Evolutionary conservation across 129 eudicot genomes (phyloP), one percentile per base, ranked within the genome.

Genomic region (Solidago caesia): DNA sequence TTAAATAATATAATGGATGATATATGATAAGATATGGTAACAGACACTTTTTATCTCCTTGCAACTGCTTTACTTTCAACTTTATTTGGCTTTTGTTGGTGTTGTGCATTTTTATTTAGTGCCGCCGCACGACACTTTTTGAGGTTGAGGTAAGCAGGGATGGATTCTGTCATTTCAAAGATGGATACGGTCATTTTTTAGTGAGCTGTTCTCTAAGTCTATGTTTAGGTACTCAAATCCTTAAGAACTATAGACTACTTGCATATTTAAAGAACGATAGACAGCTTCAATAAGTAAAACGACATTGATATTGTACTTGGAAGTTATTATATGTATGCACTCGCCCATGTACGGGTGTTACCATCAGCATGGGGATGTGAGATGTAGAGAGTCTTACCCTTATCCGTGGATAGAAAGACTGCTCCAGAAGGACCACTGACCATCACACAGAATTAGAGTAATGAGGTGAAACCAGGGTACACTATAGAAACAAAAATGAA

Each of bases 51-150:
- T 62, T 33, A 4, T 33, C 67, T 62, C 8, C 2, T 62, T 62
- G 15, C 33, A 71, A 72, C 44, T 44, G 29, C 58, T 45, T 59
- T 58, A 72, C 62, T 46, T 46, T 15, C 6, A 46, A 49, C 59
- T 48, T 74, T 29, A 46, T 60, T 45, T 47, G 56, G 47, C 60
- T 68, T 48, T 49, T 49, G 46, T 61, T 74, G 60, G 46, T 73
- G 70, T 29, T 45, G 45, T 39, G 48, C 26, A 48, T 47, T 29
- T 29, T 43, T 57, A 6, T 70, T 70, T 39, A 42, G 12, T 51
- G 63, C 63, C 44, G 48, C 49, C 62, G 4, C 53, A 21, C 16
- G 45, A 7, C 16, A 7, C 67, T 58, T 72, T 72, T 43, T 72
- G 56, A 72, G 67, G 76, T 58, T 57, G 26, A 41, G 39, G 39